A percentile compares a stretch with the other conserved stretches of the same genome.
Conservation (phyloP, 1,139 yeast genomes). For the Wickerhamiella infanticola region DNA sequence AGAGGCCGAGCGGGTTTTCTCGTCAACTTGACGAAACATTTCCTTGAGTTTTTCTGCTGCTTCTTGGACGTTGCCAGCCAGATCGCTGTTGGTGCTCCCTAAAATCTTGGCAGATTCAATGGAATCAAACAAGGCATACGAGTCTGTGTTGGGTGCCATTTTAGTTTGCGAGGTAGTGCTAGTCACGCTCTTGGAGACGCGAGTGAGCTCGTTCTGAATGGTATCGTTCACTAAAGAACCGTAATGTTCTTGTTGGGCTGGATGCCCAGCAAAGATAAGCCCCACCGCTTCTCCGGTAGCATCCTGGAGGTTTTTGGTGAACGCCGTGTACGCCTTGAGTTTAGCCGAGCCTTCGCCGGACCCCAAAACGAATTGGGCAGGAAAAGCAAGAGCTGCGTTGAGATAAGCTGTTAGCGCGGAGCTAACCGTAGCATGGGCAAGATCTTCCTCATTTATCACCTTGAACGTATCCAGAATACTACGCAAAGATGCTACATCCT, state of each 20-base stretch:
- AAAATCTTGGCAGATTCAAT: slow-evolving; percentile 6
- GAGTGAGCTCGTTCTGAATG: slow-evolving; percentile 3
- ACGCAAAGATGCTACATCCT: slow-evolving; percentile 6
- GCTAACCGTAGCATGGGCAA: slow-evolving; percentile 6
- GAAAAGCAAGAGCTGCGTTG: not conserved
- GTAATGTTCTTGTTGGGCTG: slow-evolving; percentile 2
- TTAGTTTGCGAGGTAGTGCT: not conserved
- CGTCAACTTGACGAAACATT: slow-evolving; percentile 9
- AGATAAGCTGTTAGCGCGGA: slow-evolving; percentile 1
- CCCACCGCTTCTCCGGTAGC: slow-evolving; percentile 3
- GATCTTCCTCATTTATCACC: slow-evolving; percentile 4
- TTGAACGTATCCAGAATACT: slow-evolving; percentile 4
- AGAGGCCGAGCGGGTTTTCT: slow-evolving; percentile 7
- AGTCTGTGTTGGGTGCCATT: not conserved
- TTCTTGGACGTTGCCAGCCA: slow-evolving; percentile 1
- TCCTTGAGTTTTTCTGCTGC: slow-evolving; percentile 6
- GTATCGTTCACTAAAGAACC: not conserved
- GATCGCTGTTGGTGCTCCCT: slow-evolving; percentile 5
- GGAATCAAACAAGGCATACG: slow-evolving; percentile 9
- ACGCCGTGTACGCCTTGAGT: slow-evolving; percentile 4
- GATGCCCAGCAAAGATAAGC: slow-evolving; percentile 6
- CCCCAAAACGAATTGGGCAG: not conserved
- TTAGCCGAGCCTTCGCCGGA: not conserved
- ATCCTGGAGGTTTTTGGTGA: slow-evolving; percentile 4
- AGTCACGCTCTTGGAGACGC: slow-evolving; percentile 3